Evolutionary conservation across 1,284 basidiomycete species (phyloP), one percentile per base, ranked within the genome.

Genomic region (Sphagnurus paluster): DNA sequence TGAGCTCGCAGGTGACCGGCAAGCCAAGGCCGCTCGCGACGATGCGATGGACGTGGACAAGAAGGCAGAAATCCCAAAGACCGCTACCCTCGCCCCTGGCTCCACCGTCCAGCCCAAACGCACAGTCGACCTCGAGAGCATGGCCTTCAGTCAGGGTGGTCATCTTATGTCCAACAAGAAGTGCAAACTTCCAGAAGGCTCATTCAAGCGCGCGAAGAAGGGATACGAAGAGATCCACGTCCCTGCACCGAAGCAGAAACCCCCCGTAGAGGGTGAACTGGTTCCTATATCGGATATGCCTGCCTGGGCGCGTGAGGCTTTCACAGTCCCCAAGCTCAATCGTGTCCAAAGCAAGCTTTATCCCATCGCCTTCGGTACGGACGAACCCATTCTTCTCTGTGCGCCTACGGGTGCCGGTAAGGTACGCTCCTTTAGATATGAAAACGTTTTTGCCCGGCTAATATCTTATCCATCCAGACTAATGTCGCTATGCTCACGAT

Each of bases 191-290:
- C 97, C 96, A 0, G 93, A 98, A 40, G 97, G 96, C 4, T 98
- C 93, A 23, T 96, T 98, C 81, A 99, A 99, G 72, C 87, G 95
- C 24, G 84, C 90, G 23, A 87, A 90, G 68, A 98, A 98, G 67
- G 95, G 96, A 0, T 99, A 93, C 67, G 97, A 99, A 66, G 97
- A 99, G 68, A 97, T 99, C 40, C 95, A 98, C 58, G 91, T 99
- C 2, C 96, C 96, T 1, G 88, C 93, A 2, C 95, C 95, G 2
- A 93, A 94, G 70, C 84, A 88, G 55, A 83, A 89, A 50, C 77
- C 82, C 1, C 69, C 79, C 0, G 72, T 72, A 6, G 79, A 84
- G 1, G 82, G 83, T 28, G 90, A 94, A 43, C 66, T 88, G 10
- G 87, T 99, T 0, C 79, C 86, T 1, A 79, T 98, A 17, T 61